Conservation (phyloP, 2,329 filamentous ascomycete species). For the Alternaria triticimaculans region DNA sequence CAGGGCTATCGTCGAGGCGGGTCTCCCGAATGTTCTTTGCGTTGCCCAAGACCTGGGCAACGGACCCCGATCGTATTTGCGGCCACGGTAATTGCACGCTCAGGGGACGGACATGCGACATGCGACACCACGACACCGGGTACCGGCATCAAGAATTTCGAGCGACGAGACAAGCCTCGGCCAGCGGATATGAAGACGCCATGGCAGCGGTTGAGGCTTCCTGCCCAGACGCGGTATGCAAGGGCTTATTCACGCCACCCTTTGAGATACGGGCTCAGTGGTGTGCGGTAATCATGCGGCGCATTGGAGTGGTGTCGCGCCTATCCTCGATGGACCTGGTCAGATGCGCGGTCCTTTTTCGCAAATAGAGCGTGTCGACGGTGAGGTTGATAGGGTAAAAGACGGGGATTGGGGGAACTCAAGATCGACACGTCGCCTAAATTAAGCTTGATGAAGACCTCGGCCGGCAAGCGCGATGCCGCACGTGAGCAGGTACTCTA, state of each 20-base stretch:
- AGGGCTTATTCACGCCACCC: not conserved
- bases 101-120: not conserved
- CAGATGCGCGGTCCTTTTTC: conserved; percentile 2
- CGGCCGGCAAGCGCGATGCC: not conserved
- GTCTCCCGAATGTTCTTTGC: conserved; percentile 1
- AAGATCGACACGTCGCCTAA: conserved; percentile 6
- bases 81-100: not conserved
- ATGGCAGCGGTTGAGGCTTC: conserved; percentile 13
- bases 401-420: conserved; percentile 10
- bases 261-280: not conserved
- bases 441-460: conserved; percentile 8
- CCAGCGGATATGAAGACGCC: not conserved
- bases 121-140: not conserved
- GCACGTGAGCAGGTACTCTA: conserved; percentile 4
- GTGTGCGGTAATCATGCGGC: not conserved
- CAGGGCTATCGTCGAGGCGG: not conserved
- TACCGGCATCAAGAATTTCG: not conserved
- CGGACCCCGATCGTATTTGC: not conserved
- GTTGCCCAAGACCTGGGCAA: conserved; percentile 2
- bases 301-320: not conserved
- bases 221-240: conserved; percentile 1
- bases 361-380: not conserved
- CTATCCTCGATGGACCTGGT: not conserved
- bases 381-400: conserved; percentile 6
- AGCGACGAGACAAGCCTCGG: conserved; percentile 6